Base-by-base conservation (phyloP, 2,329 filamentous ascomycete species). In the Fusarium sp. region DNA sequence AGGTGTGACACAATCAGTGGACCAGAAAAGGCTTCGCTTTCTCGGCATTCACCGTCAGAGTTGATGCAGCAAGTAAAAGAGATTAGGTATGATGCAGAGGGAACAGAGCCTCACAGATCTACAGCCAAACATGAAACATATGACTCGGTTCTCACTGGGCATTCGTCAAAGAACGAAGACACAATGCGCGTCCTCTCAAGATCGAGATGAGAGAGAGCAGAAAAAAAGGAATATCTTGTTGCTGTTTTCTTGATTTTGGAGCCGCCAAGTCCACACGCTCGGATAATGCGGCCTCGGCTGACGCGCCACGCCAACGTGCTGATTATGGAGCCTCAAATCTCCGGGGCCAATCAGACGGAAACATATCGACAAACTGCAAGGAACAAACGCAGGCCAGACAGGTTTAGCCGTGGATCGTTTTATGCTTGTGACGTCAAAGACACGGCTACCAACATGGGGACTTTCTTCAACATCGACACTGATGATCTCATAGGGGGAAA, bases 381-480 rank as follows among this genome's bases (percentile, higher is more conserved):
- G 62, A 63, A 64, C 62, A 67, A 19, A 42, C n/a, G 37, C 34
- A 34, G 11, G 19, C 26, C 19, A 51, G 62, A n/a, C 67, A 64
- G 53, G 66, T 67, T 69, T 61, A 48, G 52, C 6, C 43, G 45
- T 61, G 58, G 30, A 52, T 46, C 42, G 9, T 30, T 48, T 53
- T 18, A 44, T 67, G 43, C 50, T 54, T 28, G 62, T 70, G 67
- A 70, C 67, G 67, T 70, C 67, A 70, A 70, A n/a, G 45, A 57
- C 26, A 53, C 1, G n/a, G 52, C 39, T 18, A 23, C 10, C n/a
- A 18, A 19, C 30, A 44, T 44, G 30, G 42, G 42, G 34, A 12
- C n/a, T 6, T 39, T 30, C 34, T 31, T 25, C n/a, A 49, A 9
- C 16, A 34, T 44, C 19, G 23, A 25, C 4, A 25, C 50, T 18